These are phyloP conservation scores for Lactarius tabidus DNA, from an alignment of 768 basidiomycete genomes.

Conservation along the genomic window DNA sequence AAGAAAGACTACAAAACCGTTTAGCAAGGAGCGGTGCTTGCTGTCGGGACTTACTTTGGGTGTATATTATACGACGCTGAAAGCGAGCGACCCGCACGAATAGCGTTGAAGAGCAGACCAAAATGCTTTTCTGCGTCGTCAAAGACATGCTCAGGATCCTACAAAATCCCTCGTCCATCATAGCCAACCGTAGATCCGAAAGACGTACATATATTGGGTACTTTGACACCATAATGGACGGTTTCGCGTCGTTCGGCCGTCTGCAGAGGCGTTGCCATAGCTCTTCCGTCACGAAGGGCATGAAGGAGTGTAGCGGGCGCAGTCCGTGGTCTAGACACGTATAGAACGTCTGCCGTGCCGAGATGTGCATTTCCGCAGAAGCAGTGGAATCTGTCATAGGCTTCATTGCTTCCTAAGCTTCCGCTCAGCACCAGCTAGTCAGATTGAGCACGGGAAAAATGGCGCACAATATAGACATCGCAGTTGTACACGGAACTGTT, in stretches of 20 bases:
- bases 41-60: constrained; percentile 55
- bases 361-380: constrained; percentile 56
- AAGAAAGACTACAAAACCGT: constrained; percentile 58
- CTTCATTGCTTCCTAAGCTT: constrained; percentile 93
- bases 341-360: constrained; percentile 94
- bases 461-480: constrained; percentile 91
- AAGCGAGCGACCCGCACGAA: constrained; percentile 78
- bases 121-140: constrained; percentile 78
- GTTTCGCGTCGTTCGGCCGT: constrained; percentile 72
- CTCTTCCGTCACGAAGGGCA: constrained; percentile 99
- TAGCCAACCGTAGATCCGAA: not conserved
- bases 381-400: constrained; percentile 87
- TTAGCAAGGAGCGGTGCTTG: not conserved
- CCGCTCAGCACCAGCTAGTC: not conserved
- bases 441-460: not conserved
- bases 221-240: constrained; percentile 84
- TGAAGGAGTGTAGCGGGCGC: constrained; percentile 91
- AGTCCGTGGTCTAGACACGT: constrained; percentile 91
- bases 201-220: constrained; percentile 75
- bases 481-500: constrained; percentile 85
- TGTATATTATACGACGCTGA: constrained; percentile 84
- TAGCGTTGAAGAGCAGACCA: constrained; percentile 68
- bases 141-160: constrained; percentile 62
- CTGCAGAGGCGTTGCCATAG: constrained; percentile 95
- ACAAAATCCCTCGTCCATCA: not conserved